Conservation (phyloP, 805 yeast species). For the Kodamaea hsintzibuensis region DNA sequence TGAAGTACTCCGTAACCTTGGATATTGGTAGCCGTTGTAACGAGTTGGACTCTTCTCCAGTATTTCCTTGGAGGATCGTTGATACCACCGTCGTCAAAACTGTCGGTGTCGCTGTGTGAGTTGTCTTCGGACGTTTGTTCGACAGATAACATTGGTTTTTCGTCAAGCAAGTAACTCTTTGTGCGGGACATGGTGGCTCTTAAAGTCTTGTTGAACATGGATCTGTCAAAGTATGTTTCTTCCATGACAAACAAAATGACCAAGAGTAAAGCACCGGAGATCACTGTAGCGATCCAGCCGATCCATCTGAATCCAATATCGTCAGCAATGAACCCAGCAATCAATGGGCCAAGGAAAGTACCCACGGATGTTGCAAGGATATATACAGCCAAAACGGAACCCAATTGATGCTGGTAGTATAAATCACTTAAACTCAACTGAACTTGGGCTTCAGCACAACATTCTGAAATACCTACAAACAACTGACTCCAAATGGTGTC, state of each 20-base stretch:
- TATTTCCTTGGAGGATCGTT: conserved; percentile 33
- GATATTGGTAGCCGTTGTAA: conserved; percentile 60
- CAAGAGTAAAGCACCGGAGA: conserved; percentile 44
- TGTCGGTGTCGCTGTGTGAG: background rate
- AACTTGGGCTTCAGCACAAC: conserved; percentile 73
- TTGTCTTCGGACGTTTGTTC: background rate
- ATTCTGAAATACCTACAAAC: conserved; percentile 78
- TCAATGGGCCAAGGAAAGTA: conserved; percentile 75
- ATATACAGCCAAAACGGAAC: conserved; percentile 69
- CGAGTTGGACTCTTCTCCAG: conserved; percentile 46
- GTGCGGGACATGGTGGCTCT: conserved; percentile 4
- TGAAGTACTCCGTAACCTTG: conserved; percentile 68
- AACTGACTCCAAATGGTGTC: conserved; percentile 79
- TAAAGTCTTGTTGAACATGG: conserved; percentile 7
- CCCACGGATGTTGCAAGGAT: conserved; percentile 76
- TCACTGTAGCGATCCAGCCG: conserved; percentile 64
- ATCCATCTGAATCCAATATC: conserved; percentile 75
- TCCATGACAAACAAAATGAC: conserved; percentile 62
- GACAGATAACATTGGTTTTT: background rate
- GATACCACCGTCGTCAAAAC: background rate
- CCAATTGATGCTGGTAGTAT: conserved; percentile 76
- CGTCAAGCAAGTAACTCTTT: conserved; percentile 4
- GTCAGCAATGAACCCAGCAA: conserved; percentile 71
- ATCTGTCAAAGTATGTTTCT: conserved; percentile 68
- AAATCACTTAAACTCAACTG: conserved; percentile 70